A percentile compares a stretch with the other conserved stretches of the same genome.
phyloP scores from a whole-genome alignment of 768 basidiomycete genomes.

The Lactarius deliciosus region DNA sequence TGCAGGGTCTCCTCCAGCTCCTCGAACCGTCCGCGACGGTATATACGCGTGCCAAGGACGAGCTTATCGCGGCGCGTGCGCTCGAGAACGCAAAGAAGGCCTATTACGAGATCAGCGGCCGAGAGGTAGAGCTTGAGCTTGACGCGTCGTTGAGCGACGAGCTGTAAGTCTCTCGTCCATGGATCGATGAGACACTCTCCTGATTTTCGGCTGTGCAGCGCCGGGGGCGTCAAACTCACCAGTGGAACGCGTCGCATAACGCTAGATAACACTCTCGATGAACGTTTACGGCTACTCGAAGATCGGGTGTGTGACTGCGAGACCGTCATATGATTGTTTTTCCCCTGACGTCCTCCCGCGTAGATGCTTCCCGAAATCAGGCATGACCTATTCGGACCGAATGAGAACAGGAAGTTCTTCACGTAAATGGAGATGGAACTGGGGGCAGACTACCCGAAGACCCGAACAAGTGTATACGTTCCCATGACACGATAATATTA shows the following conservation, averaged over 20 bases:
- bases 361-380: constrained; percentile 97
- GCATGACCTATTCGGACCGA: constrained; percentile 82
- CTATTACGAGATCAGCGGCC: constrained; percentile 80
- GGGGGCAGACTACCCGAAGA: background rate
- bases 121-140: constrained; percentile 56
- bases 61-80: constrained; percentile 58
- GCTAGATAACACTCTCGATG: constrained; percentile 93
- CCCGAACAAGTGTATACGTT: constrained; percentile 13
- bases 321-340: background rate
- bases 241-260: constrained; percentile 77
- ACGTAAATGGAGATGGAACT: constrained; percentile 41
- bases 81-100: constrained; percentile 57
- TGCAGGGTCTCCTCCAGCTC: constrained; percentile 82
- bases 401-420: constrained; percentile 91
- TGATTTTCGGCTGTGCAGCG: constrained; percentile 42
- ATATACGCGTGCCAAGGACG: constrained; percentile 66
- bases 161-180: constrained; percentile 45
- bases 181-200: background rate
- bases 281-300: constrained; percentile 84
- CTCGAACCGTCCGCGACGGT: constrained; percentile 74
- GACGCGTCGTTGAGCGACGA: constrained; percentile 65
- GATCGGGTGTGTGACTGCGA: constrained; percentile 61
- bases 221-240: constrained; percentile 81
- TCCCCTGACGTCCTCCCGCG: background rate
- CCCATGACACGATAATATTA: constrained; percentile 3